A percentile compares a stretch with the other conserved stretches of the same genome.
Evolutionary conservation across 1,284 basidiomycete genomes (phyloP).

Genomic region (Ceratobasidium theobromae): DNA sequence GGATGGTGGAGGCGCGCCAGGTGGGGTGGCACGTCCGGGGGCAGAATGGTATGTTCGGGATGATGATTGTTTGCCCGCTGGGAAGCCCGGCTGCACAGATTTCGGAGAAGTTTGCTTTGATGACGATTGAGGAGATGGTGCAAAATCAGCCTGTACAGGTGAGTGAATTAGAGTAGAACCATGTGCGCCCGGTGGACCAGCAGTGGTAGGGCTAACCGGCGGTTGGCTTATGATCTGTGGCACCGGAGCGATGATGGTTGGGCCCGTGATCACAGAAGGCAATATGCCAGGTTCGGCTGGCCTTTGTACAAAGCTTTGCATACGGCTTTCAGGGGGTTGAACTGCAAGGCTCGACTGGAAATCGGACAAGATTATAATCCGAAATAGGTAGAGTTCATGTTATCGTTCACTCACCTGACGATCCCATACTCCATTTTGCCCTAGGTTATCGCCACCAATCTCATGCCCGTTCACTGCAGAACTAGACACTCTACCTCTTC

Average conservation of each 20-base stretch:
- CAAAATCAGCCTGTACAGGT: neutral
- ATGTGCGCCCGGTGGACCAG: neutral
- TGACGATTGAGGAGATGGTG: conserved; percentile 9
- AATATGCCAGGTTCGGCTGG: neutral
- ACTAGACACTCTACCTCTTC: conserved; percentile 11
- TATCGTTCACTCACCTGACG: conserved; percentile 21
- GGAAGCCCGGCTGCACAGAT: conserved; percentile 12
- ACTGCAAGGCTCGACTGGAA: conserved; percentile 17
- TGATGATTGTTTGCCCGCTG: conserved; percentile 16
- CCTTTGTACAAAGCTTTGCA: conserved; percentile 18
- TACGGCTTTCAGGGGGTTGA: conserved; percentile 21
- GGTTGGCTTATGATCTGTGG: neutral
- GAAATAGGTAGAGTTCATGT: conserved; percentile 21
- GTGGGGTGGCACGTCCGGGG: conserved; percentile 6
- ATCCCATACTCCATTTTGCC: conserved; percentile 25
- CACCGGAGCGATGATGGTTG: neutral
- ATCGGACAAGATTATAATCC: neutral
- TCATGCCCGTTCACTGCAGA: conserved; percentile 14
- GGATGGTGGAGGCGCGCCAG: conserved; percentile 3
- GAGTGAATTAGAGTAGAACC: conserved; percentile 4
- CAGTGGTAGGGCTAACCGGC: conserved; percentile 9
- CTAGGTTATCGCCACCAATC: conserved; percentile 6
- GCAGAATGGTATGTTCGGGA: neutral
- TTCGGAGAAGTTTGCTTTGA: conserved; percentile 25
- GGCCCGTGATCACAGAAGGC: neutral